Conservation (phyloP, 176 grass and related monocot species). For the Eleusine coracana region DNA sequence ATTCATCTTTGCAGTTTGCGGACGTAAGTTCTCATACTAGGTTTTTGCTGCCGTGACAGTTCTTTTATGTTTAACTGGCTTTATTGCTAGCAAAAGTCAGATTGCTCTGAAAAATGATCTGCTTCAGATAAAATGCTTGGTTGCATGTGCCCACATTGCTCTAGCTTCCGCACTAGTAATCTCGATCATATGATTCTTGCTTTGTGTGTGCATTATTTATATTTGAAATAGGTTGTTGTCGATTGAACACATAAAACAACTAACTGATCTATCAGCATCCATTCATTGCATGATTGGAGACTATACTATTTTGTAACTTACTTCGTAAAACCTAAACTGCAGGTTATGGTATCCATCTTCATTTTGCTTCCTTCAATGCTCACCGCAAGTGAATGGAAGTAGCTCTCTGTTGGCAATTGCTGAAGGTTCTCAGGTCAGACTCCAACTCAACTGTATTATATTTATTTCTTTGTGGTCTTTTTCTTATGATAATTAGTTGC, state of each 20-base stretch:
- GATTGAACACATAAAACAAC: background rate
- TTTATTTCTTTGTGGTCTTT: conserved; percentile 7
- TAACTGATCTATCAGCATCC: background rate
- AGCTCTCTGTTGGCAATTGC: conserved; percentile 70
- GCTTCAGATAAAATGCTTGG: conserved; percentile 8
- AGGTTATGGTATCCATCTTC: conserved; percentile 94
- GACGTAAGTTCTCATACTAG: conserved; percentile 51
- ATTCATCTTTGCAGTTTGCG: conserved; percentile 88
- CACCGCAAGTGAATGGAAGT: conserved; percentile 51
- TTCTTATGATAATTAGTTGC: conserved; percentile 44
- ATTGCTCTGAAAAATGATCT: conserved; percentile 2
- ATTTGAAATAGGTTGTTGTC: conserved; percentile 18
- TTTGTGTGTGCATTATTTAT: background rate
- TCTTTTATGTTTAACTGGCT: background rate
- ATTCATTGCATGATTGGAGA: background rate
- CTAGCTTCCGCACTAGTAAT: background rate
- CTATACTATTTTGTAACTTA: conserved; percentile 20
- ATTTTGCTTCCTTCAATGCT: conserved; percentile 63
- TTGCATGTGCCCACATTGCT: background rate
- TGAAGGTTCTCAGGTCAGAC: conserved; percentile 91
- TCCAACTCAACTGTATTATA: background rate
- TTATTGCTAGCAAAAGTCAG: conserved; percentile 18
- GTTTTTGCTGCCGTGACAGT: conserved; percentile 7
- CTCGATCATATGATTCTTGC: background rate
- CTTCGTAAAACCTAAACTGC: conserved; percentile 32